These are phyloP conservation scores for Phytophthora podocarpi DNA, from an alignment of 352 stramenopile genomes.

Conservation along the genomic window DNA sequence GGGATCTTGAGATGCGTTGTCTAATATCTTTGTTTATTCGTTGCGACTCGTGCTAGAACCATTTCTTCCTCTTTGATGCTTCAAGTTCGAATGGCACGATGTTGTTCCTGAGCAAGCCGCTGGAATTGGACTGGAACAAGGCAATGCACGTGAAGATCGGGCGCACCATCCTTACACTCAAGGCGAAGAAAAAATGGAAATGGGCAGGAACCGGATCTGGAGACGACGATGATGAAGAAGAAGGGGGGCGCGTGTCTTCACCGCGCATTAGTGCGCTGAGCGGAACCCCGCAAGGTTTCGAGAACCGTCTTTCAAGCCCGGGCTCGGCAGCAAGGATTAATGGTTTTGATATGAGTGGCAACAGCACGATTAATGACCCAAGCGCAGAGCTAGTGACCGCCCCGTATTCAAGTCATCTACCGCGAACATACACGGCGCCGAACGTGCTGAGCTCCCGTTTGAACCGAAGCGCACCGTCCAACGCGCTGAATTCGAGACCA, in stretches of 20 bases:
- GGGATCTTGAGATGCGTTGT: not conserved
- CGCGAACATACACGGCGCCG: conserved; percentile 40
- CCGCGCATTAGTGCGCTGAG: conserved; percentile 22
- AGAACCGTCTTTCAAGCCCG: conserved; percentile 29
- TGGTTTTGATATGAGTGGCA: conserved; percentile 43
- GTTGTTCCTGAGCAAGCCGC: conserved; percentile 79
- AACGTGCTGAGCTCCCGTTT: conserved; percentile 39
- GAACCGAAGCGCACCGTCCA: conserved; percentile 24
- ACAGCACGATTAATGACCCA: conserved; percentile 42
- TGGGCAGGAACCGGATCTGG: conserved; percentile 53
- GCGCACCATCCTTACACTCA: conserved; percentile 83
- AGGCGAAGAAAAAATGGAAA: conserved; percentile 87
- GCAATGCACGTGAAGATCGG: conserved; percentile 85
- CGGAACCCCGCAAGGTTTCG: conserved; percentile 14
- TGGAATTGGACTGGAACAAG: conserved; percentile 87
- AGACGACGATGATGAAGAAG: conserved; percentile 45
- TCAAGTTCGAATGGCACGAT: conserved; percentile 87
- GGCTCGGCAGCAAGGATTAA: conserved; percentile 26
- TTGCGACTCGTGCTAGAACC: conserved; percentile 62
- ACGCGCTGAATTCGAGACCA: conserved; percentile 14
- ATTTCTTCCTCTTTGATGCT: conserved; percentile 80
- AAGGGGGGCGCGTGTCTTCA: conserved; percentile 34
- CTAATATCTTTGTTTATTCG: conserved; percentile 9
- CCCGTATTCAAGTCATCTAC: conserved; percentile 27
- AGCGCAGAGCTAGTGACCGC: conserved; percentile 49